These are phyloP conservation scores for Stephania yunnanensis DNA, from an alignment of 164 flowering plant genomes.

Conservation along the genomic window DNA sequence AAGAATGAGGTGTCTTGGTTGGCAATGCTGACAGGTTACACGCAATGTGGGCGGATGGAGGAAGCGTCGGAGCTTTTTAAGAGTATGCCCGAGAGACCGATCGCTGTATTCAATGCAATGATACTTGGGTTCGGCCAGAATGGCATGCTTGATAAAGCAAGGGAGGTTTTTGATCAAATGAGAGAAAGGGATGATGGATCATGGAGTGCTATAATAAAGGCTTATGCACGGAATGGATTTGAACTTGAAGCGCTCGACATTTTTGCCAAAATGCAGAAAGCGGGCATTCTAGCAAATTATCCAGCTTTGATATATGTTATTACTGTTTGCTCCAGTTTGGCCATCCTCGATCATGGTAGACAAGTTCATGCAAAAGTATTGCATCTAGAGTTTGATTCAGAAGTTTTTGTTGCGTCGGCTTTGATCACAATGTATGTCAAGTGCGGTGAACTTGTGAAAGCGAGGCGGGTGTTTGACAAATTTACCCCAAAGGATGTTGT, in stretches of 20 bases:
- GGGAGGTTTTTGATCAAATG: slow-evolving; percentile 39
- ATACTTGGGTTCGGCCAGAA: slow-evolving; percentile 51
- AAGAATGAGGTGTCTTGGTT: slow-evolving; percentile 80
- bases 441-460: slow-evolving; percentile 62
- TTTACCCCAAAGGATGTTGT: slow-evolving; percentile 54
- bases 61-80: slow-evolving; percentile 61
- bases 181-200: slow-evolving; percentile 21
- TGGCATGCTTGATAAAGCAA: slow-evolving; percentile 49
- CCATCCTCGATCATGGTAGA: slow-evolving; percentile 64
- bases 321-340: slow-evolving; percentile 61
- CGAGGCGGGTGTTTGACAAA: slow-evolving; percentile 48
- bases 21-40: slow-evolving; percentile 68
- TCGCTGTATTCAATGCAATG: slow-evolving; percentile 61
- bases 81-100: slow-evolving; percentile 56
- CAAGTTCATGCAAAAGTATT: slow-evolving; percentile 57
- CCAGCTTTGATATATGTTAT: slow-evolving; percentile 31
- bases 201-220: slow-evolving; percentile 16
- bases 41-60: slow-evolving; percentile 51
- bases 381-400: slow-evolving; percentile 41
- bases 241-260: slow-evolving; percentile 15
- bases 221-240: slow-evolving; percentile 11
- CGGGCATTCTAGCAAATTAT: slow-evolving; percentile 8
- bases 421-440: slow-evolving; percentile 68
- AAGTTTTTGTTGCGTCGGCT: slow-evolving; percentile 54
- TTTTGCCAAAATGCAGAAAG: slow-evolving; percentile 11